A percentile compares a stretch with the other conserved stretches of the same genome.
Evolutionary conservation across 495 filamentous ascomycete species (phyloP).

Genomic region (Parathielavia appendiculata): DNA sequence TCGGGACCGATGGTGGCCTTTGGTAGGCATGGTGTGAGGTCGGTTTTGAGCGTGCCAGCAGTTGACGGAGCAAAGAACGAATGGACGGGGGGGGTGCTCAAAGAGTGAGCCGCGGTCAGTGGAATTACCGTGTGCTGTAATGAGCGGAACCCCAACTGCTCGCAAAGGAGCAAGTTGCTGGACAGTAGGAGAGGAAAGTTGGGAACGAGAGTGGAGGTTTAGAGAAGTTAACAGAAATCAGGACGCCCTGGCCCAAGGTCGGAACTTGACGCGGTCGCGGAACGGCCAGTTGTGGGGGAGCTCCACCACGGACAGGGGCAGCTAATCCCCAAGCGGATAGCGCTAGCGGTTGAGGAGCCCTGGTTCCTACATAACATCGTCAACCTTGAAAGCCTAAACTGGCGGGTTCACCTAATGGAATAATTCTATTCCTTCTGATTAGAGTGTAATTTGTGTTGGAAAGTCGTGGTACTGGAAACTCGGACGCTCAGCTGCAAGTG

Average conservation of each 20-base stretch:
- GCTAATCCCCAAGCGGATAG: slow-evolving; percentile 8
- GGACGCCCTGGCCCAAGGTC: neutral
- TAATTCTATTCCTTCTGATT: no score
- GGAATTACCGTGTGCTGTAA: neutral
- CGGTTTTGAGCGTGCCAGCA: neutral
- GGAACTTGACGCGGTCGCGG: neutral
- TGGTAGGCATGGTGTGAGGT: slow-evolving; percentile 29
- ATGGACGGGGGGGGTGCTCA: neutral
- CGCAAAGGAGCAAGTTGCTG: slow-evolving; percentile 7
- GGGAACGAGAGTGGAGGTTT: slow-evolving; percentile 10
- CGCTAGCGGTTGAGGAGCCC: slow-evolving; percentile 13
- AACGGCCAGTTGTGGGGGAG: slow-evolving; percentile 6
- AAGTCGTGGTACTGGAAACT: no score
- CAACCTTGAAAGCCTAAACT: neutral
- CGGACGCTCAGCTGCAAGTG: no score
- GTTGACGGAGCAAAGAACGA: neutral
- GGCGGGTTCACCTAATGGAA: slow-evolving; percentile 10
- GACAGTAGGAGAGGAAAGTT: neutral
- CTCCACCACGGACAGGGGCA: neutral
- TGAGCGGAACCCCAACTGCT: slow-evolving; percentile 15
- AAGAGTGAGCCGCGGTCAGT: neutral
- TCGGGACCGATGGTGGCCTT: slow-evolving; percentile 30
- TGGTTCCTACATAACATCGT: neutral
- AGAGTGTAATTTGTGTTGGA: no score
- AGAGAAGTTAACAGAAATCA: slow-evolving; percentile 11